These are phyloP conservation scores for Kurtzmaniella quercitrusa DNA, from an alignment of 1,139 yeast species.

Conservation along the genomic window DNA sequence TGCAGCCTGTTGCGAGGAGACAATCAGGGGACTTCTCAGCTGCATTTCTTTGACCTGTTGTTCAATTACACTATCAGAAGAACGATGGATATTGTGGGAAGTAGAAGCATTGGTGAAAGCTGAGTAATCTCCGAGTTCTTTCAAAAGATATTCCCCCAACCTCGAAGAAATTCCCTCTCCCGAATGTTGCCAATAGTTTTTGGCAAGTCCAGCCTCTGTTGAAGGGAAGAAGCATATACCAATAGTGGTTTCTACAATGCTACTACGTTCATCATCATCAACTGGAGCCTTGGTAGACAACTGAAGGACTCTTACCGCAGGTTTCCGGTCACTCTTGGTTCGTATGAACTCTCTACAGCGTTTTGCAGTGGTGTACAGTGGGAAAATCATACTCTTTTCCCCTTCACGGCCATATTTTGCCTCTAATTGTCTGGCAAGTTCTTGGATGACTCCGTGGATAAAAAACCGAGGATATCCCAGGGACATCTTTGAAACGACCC, in stretches of 20 bases:
- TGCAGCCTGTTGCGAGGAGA: constrained; percentile 14
- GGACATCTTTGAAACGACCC: constrained; percentile 77
- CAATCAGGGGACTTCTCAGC: constrained; percentile 29
- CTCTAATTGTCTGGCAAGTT: constrained; percentile 48
- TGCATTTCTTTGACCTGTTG: constrained; percentile 37
- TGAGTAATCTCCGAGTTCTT: constrained; percentile 46
- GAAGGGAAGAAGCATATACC: constrained; percentile 75
- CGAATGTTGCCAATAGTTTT: constrained; percentile 92
- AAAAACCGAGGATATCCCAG: constrained; percentile 91
- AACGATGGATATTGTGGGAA: constrained; percentile 14
- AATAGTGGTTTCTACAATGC: constrained; percentile 60
- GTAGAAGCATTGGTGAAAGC: constrained; percentile 4
- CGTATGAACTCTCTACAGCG: constrained; percentile 78
- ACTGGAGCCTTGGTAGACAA: constrained; percentile 69
- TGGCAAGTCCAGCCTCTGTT: constrained; percentile 56
- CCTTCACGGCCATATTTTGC: constrained; percentile 72
- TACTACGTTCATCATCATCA: constrained; percentile 53
- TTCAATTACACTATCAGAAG: constrained; percentile 27
- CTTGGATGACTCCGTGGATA: constrained; percentile 68
- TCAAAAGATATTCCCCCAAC: constrained; percentile 76
- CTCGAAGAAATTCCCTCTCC: constrained; percentile 94
- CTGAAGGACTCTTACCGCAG: constrained; percentile 65
- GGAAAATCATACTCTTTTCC: constrained; percentile 70
- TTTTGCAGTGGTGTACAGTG: constrained; percentile 74
- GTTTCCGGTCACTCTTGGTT: constrained; percentile 23